These are phyloP conservation scores for Botrytis aclada DNA, from an alignment of 2,329 filamentous ascomycete species.

Conservation along the genomic window DNA sequence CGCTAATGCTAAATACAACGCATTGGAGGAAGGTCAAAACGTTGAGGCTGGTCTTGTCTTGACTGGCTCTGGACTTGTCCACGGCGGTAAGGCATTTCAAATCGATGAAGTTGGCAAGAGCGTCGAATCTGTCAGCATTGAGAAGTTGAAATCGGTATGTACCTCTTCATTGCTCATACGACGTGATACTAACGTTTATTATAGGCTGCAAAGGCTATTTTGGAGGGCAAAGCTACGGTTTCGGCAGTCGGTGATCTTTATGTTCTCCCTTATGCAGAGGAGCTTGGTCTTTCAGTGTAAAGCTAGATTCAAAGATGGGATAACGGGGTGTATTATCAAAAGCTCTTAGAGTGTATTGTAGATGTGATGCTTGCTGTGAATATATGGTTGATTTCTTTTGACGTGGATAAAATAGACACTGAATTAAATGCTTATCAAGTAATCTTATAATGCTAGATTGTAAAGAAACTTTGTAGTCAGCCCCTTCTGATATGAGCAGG, in stretches of 20 bases:
- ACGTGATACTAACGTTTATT: conserved; percentile 35
- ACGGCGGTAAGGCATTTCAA: conserved; percentile 79
- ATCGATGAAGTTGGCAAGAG: conserved; percentile 74
- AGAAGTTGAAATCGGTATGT: conserved; percentile 82
- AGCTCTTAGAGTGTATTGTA: conserved; percentile 40
- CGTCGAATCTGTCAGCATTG: conserved; percentile 76
- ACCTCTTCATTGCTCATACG: background rate
- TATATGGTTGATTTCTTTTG: conserved; percentile 31
- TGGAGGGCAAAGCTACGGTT: conserved; percentile 86
- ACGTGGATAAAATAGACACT: background rate
- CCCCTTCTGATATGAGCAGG: background rate
- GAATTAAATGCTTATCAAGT: background rate
- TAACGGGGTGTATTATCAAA: conserved; percentile 38
- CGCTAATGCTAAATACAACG: conserved; percentile 89
- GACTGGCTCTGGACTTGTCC: conserved; percentile 80
- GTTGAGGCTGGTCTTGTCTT: conserved; percentile 74
- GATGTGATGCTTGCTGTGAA: conserved; percentile 25
- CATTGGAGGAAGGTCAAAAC: conserved; percentile 77
- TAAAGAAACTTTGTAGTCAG: background rate
- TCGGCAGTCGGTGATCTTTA: conserved; percentile 89
- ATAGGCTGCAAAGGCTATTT: conserved; percentile 81
- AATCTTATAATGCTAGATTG: background rate
- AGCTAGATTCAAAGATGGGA: conserved; percentile 34
- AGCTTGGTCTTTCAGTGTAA: conserved; percentile 93
- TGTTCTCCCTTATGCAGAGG: conserved; percentile 86